Evolutionary conservation across 2,329 filamentous ascomycete species (phyloP), one percentile per base, ranked within the genome.

Genomic region (Xylariaceae sp.): DNA sequence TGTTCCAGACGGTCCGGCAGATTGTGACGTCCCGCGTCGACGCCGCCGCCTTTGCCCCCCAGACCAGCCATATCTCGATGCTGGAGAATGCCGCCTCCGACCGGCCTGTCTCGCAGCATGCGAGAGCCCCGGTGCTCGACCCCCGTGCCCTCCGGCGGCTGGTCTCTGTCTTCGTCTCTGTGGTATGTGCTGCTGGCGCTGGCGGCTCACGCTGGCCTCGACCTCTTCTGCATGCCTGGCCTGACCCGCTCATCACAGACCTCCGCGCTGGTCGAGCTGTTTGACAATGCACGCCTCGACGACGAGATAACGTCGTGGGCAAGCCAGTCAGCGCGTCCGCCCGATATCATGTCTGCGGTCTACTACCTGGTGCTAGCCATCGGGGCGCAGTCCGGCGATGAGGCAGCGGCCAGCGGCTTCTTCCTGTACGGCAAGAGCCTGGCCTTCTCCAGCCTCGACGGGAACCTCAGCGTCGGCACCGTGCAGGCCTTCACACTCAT

Each of bases 1-100:
- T 75, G 39, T 74, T 74, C 43, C 69, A 73, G 42, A 72, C 68
- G 0, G 64, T 74, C 5, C 59, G 70, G 2, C 64, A 70, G 42
- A 60, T 75, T 13, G 68, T 74, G 15, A 70, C 64, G 0, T 62
- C 58, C 0, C 55, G 62, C 5, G 62, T 73, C 21, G 68, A 69
- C 13, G 57, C 62, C 10, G 57, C 65, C 29, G 69, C 68, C 1
- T 73, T 74, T 39, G 64, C 68, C 2, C 67, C 69, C 0, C 64
- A 71, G 38, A 66, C 65, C 3, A 68, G 62, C 33, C 65, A 63
- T 6, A 67, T 65, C 38, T 71, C 67, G 0, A 64, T 67, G 10
- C 55, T 72, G 5, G 68, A 71, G 36, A 70, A 70, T 34, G 56
- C 60, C 1, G 53, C 51, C 49, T 59, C 14, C 51, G 57, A 45